These are phyloP conservation scores for Helotiales sp. DNA, from an alignment of 2,329 filamentous ascomycete genomes.

Conservation along the genomic window DNA sequence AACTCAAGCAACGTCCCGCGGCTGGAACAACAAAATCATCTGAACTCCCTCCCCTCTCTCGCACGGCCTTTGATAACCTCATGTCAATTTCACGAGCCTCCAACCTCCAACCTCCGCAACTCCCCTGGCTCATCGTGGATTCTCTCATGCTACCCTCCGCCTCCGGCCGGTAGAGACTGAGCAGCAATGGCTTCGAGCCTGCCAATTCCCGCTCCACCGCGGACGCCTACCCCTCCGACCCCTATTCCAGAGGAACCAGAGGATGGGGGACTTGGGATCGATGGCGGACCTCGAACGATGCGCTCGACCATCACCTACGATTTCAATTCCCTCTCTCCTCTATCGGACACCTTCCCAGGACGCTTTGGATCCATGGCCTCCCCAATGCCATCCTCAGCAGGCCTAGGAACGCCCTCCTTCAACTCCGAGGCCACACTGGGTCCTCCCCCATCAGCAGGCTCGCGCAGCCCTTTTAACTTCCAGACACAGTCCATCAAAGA, in stretches of 20 bases:
- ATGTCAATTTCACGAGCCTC: conserved; percentile 2
- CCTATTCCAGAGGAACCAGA: conserved; percentile 47
- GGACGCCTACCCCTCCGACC: conserved; percentile 68
- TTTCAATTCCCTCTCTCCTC: conserved; percentile 53
- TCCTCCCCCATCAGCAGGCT: conserved; percentile 39
- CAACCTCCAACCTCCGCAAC: not conserved
- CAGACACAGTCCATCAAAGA: conserved; percentile 80
- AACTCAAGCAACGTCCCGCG: conserved; percentile 26
- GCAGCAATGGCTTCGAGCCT: conserved; percentile 61
- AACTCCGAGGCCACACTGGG: conserved; percentile 42
- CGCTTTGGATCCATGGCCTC: conserved; percentile 45
- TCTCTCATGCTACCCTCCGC: conserved; percentile 11
- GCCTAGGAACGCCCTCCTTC: conserved; percentile 24
- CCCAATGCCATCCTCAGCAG: conserved; percentile 39
- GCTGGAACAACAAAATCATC: conserved; percentile 4
- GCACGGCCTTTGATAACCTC: not conserved
- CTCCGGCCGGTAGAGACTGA: conserved; percentile 19
- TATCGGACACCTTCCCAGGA: conserved; percentile 42
- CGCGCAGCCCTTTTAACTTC: conserved; percentile 87
- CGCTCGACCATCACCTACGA: conserved; percentile 46
- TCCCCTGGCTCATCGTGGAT: not conserved
- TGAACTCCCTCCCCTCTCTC: not conserved
- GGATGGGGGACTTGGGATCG: conserved; percentile 35
- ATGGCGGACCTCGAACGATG: conserved; percentile 31
- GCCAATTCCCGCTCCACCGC: conserved; percentile 63